Base-by-base conservation (phyloP, 495 filamentous ascomycete genomes). In the Lineolata rhizophorae region DNA sequence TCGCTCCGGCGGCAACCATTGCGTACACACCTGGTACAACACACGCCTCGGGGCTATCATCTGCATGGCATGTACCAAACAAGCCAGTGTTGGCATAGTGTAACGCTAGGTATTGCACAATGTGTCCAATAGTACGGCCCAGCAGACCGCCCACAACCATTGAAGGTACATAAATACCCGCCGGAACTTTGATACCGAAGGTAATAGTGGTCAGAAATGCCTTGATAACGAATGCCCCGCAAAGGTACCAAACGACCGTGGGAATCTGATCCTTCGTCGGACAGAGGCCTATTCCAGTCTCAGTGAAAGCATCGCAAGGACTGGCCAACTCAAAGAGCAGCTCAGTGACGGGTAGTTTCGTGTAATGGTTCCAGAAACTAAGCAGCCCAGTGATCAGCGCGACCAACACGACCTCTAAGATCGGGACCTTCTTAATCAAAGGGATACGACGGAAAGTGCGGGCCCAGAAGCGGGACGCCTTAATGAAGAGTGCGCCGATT, bases 61-160 rank as follows among this genome's bases (percentile, higher is more conserved):
- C 60, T 26, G 62, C 63, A 4, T 74, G 66, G 41, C 87, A 95
- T 1, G 58, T 60, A 14, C 67, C 65, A 53, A 84, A 93, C 9
- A 92, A 52, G 18, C 65, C 53, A 35, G 68, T 73, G 33, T 67
- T 54, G 0, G 83, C 77, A 44, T 76, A 76, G 28, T 65, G 64
- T 30, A 80, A 57, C 9, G 77, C 78, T 27, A 77, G 49, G 52
- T 81, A 87, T 47, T 97, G 87, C 0, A 91, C 74, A 6, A 69
- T 41, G 46, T 94, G 83, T 1, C 87, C 87, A 31, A 93, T 70
- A 11, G 82, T 67, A 2, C 87, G 76, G 20, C 87, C 87, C 60
- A 91, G 72, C 25, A 97, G 58, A 47, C 87, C 87, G 35, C 87
- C 87, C 29, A 93, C 81, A 20, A 97, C 87, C 87, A 97, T 97